Percentiles rank a stretch among this genome's conserved stretches.
Evolutionary conservation across 306 rosid species (phyloP).

Genomic region (Trichosanthes cucumerina): DNA sequence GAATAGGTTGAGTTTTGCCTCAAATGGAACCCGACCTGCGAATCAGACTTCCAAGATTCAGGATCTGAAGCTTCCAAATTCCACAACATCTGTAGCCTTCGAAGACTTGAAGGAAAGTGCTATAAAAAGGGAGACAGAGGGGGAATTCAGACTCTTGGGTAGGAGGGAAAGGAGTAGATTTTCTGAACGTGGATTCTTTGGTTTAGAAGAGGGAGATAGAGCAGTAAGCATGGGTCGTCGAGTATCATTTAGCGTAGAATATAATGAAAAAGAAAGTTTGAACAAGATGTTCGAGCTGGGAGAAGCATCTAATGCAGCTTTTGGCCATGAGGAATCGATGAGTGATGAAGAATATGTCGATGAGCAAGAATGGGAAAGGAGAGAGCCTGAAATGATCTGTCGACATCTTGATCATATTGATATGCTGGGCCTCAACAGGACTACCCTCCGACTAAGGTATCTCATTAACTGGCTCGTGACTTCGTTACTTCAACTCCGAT

Average conservation of each 20-base stretch:
- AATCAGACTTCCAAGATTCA: constrained; percentile 21
- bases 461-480: constrained; percentile 95
- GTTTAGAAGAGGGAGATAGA: constrained; percentile 61
- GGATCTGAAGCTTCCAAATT: constrained; percentile 31
- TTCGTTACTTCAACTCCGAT: constrained; percentile 71
- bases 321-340: constrained; percentile 54
- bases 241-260: constrained; percentile 66
- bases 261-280: constrained; percentile 35
- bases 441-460: constrained; percentile 68
- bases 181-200: constrained; percentile 58
- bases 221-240: constrained; percentile 45
- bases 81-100: constrained; percentile 43
- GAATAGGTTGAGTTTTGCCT: constrained; percentile 7
- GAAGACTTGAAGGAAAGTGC: constrained; percentile 71
- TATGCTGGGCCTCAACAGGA: constrained; percentile 88
- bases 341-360: constrained; percentile 80
- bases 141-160: constrained; percentile 82
- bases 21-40: constrained; percentile 22
- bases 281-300: constrained; percentile 47
- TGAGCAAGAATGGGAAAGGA: constrained; percentile 42
- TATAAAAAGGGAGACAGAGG: constrained; percentile 93
- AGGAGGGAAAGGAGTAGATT: constrained; percentile 64
- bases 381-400: constrained; percentile 70
- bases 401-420: constrained; percentile 68
- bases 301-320: constrained; percentile 43